Conservation (phyloP, 2,329 filamentous ascomycete genomes). For the Dactylellina leptospora region DNA sequence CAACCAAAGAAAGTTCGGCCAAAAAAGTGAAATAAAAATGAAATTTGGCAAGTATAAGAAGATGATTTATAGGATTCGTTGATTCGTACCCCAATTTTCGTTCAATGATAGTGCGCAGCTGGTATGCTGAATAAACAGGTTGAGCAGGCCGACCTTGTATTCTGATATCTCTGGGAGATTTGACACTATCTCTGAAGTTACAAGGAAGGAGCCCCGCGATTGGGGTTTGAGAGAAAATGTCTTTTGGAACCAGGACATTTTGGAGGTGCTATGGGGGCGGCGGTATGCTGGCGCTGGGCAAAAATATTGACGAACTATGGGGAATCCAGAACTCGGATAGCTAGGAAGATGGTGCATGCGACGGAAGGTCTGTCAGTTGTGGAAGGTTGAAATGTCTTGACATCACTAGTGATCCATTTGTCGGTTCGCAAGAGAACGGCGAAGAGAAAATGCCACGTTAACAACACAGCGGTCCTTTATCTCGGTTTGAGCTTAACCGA, state of each 20-base stretch:
- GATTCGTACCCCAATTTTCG: constrained; percentile 79
- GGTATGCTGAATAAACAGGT: constrained; percentile 95
- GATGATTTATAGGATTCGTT: no score
- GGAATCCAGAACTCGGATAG: no score
- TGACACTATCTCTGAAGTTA: constrained; percentile 77
- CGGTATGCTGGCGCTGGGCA: not conserved
- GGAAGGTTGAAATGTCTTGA: no score
- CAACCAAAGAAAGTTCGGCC: no score
- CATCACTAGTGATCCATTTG: no score
- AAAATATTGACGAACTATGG: not conserved
- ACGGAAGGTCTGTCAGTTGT: no score
- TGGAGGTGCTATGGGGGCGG: not conserved
- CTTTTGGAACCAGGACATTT: constrained; percentile 83
- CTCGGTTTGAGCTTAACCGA: no score
- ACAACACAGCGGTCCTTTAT: no score
- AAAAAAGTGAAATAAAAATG: no score
- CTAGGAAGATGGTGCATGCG: not conserved
- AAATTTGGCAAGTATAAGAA: no score
- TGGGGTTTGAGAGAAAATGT: constrained; percentile 79
- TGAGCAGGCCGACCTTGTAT: constrained; percentile 85
- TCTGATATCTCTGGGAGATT: constrained; percentile 79
- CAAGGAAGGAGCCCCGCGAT: constrained; percentile 84
- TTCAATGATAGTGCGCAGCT: constrained; percentile 89
- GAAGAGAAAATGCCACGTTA: no score
- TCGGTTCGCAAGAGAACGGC: no score